A percentile compares a stretch with the other conserved stretches of the same genome.
Conservation (phyloP, 116 monocot species). For the Dioscorea cayenensis region DNA sequence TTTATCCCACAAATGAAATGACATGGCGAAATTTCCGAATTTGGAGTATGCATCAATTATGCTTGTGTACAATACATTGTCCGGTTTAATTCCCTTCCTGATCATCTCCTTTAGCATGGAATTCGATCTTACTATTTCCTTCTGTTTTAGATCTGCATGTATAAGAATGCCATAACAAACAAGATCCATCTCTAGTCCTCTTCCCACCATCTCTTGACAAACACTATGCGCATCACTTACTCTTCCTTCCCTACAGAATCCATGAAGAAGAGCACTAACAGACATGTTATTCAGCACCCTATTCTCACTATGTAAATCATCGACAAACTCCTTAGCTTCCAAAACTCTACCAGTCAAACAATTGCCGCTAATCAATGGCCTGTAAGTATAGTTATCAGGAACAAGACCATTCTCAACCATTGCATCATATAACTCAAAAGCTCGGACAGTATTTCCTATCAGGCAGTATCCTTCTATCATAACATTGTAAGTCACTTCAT, state of each 20-base stretch:
- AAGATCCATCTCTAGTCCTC: slow-evolving; percentile 67
- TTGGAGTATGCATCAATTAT: slow-evolving; percentile 52
- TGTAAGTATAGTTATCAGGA: slow-evolving; percentile 76
- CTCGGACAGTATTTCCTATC: slow-evolving; percentile 42
- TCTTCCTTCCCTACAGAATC: slow-evolving; percentile 68
- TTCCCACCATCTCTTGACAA: slow-evolving; percentile 45
- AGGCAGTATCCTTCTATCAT: slow-evolving; percentile 92
- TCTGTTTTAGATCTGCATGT: slow-evolving; percentile 35
- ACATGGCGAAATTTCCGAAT: slow-evolving; percentile 37
- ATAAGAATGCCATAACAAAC: slow-evolving; percentile 70
- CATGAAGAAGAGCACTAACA: slow-evolving; percentile 55
- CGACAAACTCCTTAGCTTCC: slow-evolving; percentile 63
- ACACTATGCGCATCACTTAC: slow-evolving; percentile 47
- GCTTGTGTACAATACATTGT: slow-evolving; percentile 58
- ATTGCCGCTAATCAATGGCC: slow-evolving; percentile 67
- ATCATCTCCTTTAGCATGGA: slow-evolving; percentile 54
- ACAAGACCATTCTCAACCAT: slow-evolving; percentile 56
- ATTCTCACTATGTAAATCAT: slow-evolving; percentile 33
- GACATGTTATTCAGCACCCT: slow-evolving; percentile 51
- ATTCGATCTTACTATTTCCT: slow-evolving; percentile 16
- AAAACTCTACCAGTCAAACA: slow-evolving; percentile 39
- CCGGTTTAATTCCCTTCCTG: slow-evolving; percentile 46
- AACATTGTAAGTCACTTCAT: slow-evolving; percentile 87
- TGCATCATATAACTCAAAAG: slow-evolving; percentile 66
- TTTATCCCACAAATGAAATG: slow-evolving; percentile 45